Conservation (phyloP, 768 basidiomycete species). For the Infundibulicybe gibba region DNA sequence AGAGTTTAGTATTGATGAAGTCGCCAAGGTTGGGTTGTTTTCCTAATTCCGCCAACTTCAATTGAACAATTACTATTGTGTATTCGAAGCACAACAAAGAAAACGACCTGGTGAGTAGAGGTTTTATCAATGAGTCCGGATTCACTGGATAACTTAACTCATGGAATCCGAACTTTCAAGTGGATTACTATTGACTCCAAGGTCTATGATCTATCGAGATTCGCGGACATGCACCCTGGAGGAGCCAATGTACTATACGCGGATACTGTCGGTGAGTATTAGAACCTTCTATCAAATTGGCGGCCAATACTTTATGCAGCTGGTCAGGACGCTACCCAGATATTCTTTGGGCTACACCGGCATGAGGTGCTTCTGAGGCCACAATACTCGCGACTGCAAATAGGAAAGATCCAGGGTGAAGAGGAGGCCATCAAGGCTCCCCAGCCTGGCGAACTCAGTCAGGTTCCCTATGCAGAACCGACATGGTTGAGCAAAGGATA, state of each 20-base stretch:
- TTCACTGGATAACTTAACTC: no score
- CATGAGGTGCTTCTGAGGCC: slow-evolving; percentile 75
- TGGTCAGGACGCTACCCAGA: slow-evolving; percentile 74
- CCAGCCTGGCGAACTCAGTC: slow-evolving; percentile 60
- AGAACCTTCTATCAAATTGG: background rate
- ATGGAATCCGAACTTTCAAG: slow-evolving; percentile 26
- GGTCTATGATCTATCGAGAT: slow-evolving; percentile 79
- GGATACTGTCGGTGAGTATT: slow-evolving; percentile 54
- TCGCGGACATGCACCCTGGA: slow-evolving; percentile 82
- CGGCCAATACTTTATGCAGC: slow-evolving; percentile 29
- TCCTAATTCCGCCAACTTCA: no score
- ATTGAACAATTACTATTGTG: background rate
- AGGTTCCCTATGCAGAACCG: slow-evolving; percentile 84
- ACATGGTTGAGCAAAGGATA: slow-evolving; percentile 72
- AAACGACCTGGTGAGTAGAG: slow-evolving; percentile 69
- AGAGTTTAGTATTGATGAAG: slow-evolving; percentile 55
- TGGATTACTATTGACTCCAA: slow-evolving; percentile 83
- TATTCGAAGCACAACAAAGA: slow-evolving; percentile 88
- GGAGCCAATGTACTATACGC: slow-evolving; percentile 73
- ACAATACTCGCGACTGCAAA: slow-evolving; percentile 67
- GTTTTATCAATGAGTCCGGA: background rate
- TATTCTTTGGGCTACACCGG: slow-evolving; percentile 84
- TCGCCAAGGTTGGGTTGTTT: slow-evolving; percentile 50
- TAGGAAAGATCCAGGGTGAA: slow-evolving; percentile 60
- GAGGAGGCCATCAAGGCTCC: slow-evolving; percentile 50